Conservation (phyloP, 208 protist species). For the Crithidia acanthocephali region DNA sequence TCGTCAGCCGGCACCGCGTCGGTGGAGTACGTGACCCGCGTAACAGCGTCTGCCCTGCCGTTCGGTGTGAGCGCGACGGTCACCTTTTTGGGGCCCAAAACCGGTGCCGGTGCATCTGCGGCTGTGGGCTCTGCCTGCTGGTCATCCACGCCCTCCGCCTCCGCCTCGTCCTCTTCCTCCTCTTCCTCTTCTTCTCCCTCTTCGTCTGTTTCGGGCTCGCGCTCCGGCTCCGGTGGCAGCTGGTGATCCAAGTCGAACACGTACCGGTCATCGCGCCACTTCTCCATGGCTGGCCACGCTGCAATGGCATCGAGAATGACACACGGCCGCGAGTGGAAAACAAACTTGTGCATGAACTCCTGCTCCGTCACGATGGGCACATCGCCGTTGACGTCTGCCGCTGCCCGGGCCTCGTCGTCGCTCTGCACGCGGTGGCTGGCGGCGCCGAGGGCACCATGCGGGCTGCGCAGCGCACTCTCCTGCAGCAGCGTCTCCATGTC, state of each 20-base stretch:
- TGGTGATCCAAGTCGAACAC: conserved; percentile 75
- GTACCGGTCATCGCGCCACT: conserved; percentile 79
- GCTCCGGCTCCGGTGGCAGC: conserved; percentile 42
- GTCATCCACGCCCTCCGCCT: not conserved
- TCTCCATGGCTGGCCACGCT: conserved; percentile 74
- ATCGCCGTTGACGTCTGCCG: conserved; percentile 11
- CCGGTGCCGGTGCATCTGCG: not conserved
- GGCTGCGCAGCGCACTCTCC: conserved; percentile 26
- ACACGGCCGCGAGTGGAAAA: conserved; percentile 82
- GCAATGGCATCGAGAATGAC: conserved; percentile 77
- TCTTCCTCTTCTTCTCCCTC: conserved; percentile 35
- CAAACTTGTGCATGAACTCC: conserved; percentile 87
- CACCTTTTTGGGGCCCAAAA: conserved; percentile 46
- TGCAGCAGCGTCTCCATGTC: conserved; percentile 36
- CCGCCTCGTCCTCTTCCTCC: conserved; percentile 13
- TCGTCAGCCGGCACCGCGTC: conserved; percentile 36
- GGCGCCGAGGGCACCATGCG: conserved; percentile 6
- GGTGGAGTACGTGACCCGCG: conserved; percentile 69
- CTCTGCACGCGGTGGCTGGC: conserved; percentile 24
- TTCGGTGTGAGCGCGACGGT: conserved; percentile 92
- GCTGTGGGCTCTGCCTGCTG: not conserved
- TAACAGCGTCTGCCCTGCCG: conserved; percentile 89
- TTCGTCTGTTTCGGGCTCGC: conserved; percentile 30
- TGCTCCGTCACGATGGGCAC: conserved; percentile 62
- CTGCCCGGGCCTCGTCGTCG: conserved; percentile 6